Conservation (phyloP, 176 grass and related monocot genomes). For the Avena atlantica region DNA sequence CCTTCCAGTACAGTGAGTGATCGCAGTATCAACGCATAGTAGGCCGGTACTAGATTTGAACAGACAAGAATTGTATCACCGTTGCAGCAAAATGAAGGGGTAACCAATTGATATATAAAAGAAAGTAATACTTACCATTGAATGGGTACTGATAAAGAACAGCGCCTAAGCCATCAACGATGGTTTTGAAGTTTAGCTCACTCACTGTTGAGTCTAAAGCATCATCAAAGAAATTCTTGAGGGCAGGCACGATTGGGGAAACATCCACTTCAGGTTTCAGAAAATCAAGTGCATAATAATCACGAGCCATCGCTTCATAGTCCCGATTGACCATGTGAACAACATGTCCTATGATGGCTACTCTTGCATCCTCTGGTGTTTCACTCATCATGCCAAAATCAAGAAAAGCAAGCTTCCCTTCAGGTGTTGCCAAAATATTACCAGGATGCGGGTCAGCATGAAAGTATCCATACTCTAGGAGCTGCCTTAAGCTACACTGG, state of each 20-base stretch:
- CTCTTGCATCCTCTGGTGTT: slow-evolving; percentile 91
- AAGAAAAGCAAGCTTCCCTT: slow-evolving; percentile 95
- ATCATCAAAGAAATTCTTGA: slow-evolving; percentile 94
- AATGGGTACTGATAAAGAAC: slow-evolving; percentile 97
- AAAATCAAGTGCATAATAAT: slow-evolving; percentile 97
- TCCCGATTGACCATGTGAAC: slow-evolving; percentile 99
- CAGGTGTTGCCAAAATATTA: slow-evolving; percentile 91
- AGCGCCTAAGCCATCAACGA: slow-evolving; percentile 88
- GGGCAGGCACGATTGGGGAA: slow-evolving; percentile 83
- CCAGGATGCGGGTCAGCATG: slow-evolving; percentile 98
- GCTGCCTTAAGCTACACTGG: slow-evolving; percentile 96
- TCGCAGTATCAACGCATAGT: slow-evolving; percentile 91
- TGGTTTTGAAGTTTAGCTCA: slow-evolving; percentile 96
- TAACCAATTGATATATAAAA: slow-evolving; percentile 1
- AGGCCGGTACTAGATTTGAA: slow-evolving; percentile 78
- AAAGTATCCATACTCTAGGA: slow-evolving; percentile 93
- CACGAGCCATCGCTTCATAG: slow-evolving; percentile 93
- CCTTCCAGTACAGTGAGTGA: slow-evolving; percentile 98
- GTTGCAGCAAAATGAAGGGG: slow-evolving; percentile 4
- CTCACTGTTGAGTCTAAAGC: slow-evolving; percentile 93
- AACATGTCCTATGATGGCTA: slow-evolving; percentile 93
- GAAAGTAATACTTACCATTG: slow-evolving; percentile 68
- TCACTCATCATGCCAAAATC: slow-evolving; percentile 99
- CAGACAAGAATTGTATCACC: slow-evolving; percentile 45
- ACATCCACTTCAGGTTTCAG: slow-evolving; percentile 84